Base-by-base conservation (phyloP, 129 eudicot genomes). In the Saposhnikovia divaricata region DNA sequence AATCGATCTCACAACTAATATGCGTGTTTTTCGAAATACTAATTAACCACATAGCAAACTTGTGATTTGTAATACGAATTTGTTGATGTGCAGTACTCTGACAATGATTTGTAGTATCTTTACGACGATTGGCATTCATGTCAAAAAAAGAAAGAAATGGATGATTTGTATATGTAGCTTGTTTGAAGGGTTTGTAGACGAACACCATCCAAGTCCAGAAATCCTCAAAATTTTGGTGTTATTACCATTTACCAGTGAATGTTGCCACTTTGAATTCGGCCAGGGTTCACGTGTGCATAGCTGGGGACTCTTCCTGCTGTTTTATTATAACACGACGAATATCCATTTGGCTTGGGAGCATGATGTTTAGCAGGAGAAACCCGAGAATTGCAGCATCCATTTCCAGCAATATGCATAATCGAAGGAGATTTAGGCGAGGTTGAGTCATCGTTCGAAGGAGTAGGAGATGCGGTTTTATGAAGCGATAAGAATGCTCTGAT, bases 401-500 rank as follows among this genome's bases (percentile, higher is more conserved):
- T 74, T n/a, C 71, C 71, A 27, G 43, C 57, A 39, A 66, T 65
- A 50, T 91, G 83, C 39, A 79, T 18, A 9, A 72, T 78, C 0
- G 34, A 25, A 59, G 34, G 68, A n/a, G 81, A 84, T 78, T 38
- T 79, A 79, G 83, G 80, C 46, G 78, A 87, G 23, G 80, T 15
- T 1, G 86, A 78, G 31, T 83, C 85, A 14, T n/a, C 5, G 34
- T 88, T 82, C 4, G 95, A 85, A 63, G 86, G 27, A 53, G 91
- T 48, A 13, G 89, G 78, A 55, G 93, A 78, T 9, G 90, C 78
- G 50, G 80, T 84, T 79, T 80, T 83, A 6, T 93, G 91, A 55
- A 79, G 78, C 34, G 89, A 87, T 25, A 93, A 81, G 83, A 93
- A 91, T 8, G 98, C 97, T 83, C 93, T 86, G 83, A 93, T 91